These are phyloP conservation scores for Quercus bicolor DNA, from an alignment of 306 rosid genomes.

Conservation along the genomic window DNA sequence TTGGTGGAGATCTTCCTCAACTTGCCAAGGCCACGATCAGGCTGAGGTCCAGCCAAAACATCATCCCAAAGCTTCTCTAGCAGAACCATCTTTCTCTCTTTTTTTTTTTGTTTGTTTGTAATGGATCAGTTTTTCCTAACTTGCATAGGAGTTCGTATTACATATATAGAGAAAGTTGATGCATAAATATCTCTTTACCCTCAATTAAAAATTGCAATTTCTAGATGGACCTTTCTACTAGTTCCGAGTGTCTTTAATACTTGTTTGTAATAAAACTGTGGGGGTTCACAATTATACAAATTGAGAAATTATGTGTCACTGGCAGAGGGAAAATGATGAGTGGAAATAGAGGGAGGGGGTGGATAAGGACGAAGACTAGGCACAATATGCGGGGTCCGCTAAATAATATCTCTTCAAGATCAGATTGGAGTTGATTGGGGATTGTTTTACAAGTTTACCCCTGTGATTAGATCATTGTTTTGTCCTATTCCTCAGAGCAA, in stretches of 20 bases:
- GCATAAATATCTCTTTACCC: constrained; percentile 32
- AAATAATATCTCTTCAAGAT: constrained; percentile 23
- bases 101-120: too few species aligned
- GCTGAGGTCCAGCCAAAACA: constrained; percentile 75
- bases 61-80: constrained; percentile 96
- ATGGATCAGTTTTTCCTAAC: background rate
- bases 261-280: background rate
- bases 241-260: constrained; percentile 23
- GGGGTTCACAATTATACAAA: too few species aligned
- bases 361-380: constrained; percentile 61
- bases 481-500: constrained; percentile 40
- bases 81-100: constrained; percentile 44
- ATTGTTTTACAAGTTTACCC: constrained; percentile 19
- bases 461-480: background rate
- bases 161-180: constrained; percentile 22
- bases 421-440: background rate
- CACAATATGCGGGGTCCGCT: constrained; percentile 24
- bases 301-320: background rate
- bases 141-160: background rate
- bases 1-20: constrained; percentile 52
- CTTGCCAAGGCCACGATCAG: constrained; percentile 77
- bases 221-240: background rate
- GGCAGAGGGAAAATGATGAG: constrained; percentile 14
- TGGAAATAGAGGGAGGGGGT: background rate
- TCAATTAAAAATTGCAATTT: background rate